Conservation (phyloP, 176 grass and related monocot genomes). For the Cenchrus purpureus region DNA sequence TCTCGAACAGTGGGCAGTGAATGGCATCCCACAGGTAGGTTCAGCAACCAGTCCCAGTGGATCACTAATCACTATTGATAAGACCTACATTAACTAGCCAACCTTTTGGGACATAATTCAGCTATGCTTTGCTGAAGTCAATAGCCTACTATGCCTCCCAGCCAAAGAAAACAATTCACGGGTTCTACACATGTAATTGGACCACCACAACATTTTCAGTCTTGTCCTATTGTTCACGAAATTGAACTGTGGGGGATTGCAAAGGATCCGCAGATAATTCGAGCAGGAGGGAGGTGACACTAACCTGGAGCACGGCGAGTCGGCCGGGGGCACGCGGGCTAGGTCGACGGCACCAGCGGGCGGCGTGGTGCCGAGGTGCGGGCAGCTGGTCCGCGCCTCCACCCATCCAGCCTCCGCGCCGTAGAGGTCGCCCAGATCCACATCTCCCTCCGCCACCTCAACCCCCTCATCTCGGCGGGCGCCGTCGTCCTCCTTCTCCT, state of each 20-base stretch:
- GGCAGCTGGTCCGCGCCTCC: conserved; percentile 81
- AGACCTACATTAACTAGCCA: neutral
- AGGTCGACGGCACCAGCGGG: conserved; percentile 50
- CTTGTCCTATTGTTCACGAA: too few relatives aligned
- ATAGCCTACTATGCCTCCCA: neutral
- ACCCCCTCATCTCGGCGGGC: neutral
- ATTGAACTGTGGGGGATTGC: neutral
- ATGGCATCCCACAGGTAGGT: neutral
- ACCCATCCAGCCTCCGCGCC: conserved; percentile 73
- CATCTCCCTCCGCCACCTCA: neutral
- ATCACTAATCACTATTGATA: neutral
- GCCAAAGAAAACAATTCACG: neutral
- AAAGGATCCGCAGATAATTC: neutral
- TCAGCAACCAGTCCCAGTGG: neutral
- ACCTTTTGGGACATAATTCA: neutral
- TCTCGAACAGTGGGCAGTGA: neutral
- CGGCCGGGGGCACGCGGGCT: conserved; percentile 58
- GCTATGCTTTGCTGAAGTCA: too few relatives aligned
- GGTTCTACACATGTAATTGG: neutral
- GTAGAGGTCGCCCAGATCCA: conserved; percentile 50
- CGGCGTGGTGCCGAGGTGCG: conserved; percentile 62
- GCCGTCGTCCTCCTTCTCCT: conserved; percentile 35
- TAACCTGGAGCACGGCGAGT: conserved; percentile 77
- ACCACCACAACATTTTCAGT: neutral
- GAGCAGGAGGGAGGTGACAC: neutral